Conservation (phyloP, 108 stramenopile species). For the Cyclotella choctawhatcheeana region DNA sequence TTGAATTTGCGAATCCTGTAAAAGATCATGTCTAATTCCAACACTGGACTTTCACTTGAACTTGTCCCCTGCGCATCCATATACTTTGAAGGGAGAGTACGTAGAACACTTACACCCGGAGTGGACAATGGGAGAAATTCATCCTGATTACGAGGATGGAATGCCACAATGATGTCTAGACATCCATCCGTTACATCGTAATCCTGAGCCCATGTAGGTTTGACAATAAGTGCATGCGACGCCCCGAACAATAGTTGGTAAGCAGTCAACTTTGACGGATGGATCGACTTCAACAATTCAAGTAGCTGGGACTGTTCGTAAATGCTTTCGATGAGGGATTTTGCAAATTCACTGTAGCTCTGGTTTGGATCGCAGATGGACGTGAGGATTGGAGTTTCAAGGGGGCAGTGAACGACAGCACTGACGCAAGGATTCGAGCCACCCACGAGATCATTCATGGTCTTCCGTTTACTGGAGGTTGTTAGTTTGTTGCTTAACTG, state of each 20-base stretch:
- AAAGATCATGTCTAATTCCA: background rate
- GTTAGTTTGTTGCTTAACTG: too few relatives aligned
- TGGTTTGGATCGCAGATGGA: slow-evolving; percentile 1
- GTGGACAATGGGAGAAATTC: background rate
- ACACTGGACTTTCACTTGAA: too few relatives aligned
- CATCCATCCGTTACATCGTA: background rate
- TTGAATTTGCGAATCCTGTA: background rate
- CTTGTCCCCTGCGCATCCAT: background rate
- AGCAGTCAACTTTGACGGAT: background rate
- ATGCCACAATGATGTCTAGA: background rate
- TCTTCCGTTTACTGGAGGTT: too few relatives aligned
- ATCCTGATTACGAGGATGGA: background rate
- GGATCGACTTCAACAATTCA: background rate
- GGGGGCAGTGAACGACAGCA: too few relatives aligned
- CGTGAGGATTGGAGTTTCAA: slow-evolving; percentile 1
- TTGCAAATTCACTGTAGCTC: background rate
- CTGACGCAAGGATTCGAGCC: too few relatives aligned
- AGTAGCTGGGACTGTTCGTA: background rate
- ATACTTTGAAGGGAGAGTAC: background rate
- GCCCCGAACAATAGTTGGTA: slow-evolving; percentile 8
- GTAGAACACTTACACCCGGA: background rate
- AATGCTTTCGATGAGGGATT: background rate
- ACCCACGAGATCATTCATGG: too few relatives aligned
- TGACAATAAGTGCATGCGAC: background rate
- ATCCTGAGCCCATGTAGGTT: slow-evolving; percentile 9